Evolutionary conservation across 1,284 basidiomycete genomes (phyloP), one percentile per base, ranked within the genome.

Genomic region (Rhodotorula sp.): DNA sequence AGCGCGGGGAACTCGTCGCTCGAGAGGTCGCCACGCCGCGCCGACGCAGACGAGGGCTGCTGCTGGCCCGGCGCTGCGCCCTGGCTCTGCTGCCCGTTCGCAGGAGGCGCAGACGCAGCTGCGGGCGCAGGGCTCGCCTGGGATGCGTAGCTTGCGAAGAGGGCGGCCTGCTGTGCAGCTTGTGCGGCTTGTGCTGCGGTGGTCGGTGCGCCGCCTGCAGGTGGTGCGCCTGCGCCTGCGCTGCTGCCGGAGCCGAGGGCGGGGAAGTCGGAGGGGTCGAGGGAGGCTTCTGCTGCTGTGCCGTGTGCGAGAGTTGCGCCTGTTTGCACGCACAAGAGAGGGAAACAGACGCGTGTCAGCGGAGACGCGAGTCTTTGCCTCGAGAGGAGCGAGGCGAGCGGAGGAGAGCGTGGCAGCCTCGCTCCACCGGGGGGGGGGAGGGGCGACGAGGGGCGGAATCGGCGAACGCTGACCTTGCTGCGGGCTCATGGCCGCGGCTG

Each of bases 221-320:
- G 10, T 27, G 48, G 3, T 50, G 48, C 27, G 22, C 25, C 25
- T 50, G 48, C 48, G 25, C 6, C 9, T 12, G 48, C 10, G 48
- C 22, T 51, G 50, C 27, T 51, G 50, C 64, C 63, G 63, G 90
- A 88, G 57, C 90, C 90, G 21, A 92, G 85, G 37, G 90, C 91
- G 21, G 91, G 91, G 78, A 92, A 92, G 81, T 92, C 91, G 79
- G 89, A 92, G 48, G 87, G 90, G 84, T 92, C 91, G 64, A 92
- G 86, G n/a, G 87, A 89, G 68, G 88, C 87, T 78, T 91, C 29
- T 46, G 51, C 44, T 21, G 10, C 13, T 13, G 13, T 15, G 46
- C 46, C 44, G 27, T 36, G 61, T 50, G 58, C 29, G 41, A 50
- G 39, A 22, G 53, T 29, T 44, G 51, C 58, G 29, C 54, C 61